These are phyloP conservation scores for Cyanidium caldarium DNA, from an alignment of 23 red algal genomes.

Conservation along the genomic window DNA sequence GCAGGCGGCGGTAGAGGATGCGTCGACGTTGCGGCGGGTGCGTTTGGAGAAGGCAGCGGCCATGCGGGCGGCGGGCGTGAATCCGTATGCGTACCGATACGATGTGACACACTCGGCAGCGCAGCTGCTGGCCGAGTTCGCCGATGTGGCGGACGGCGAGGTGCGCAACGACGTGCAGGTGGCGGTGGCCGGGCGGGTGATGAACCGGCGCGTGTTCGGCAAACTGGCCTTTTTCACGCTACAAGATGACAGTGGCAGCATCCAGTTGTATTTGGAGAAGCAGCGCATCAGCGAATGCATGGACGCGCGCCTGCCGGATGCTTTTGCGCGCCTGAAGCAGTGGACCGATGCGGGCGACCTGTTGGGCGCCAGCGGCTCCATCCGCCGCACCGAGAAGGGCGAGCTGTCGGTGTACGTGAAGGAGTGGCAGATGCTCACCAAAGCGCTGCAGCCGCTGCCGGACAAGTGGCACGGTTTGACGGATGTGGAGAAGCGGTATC, in stretches of 20 bases:
- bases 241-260: slow-evolving; percentile 52
- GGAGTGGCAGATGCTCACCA: slow-evolving; percentile 70
- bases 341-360: slow-evolving; percentile 81
- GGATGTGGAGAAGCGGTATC: slow-evolving; percentile 92
- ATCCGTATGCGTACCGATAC: slow-evolving; percentile 60
- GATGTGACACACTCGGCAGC: slow-evolving; percentile 21
- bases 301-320: slow-evolving; percentile 14
- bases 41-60: slow-evolving; percentile 46
- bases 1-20: no score
- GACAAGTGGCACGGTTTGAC: slow-evolving; percentile 93
- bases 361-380: slow-evolving; percentile 45
- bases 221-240: slow-evolving; percentile 94
- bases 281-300: slow-evolving; percentile 38
- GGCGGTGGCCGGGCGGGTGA: slow-evolving; percentile 53
- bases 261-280: slow-evolving; percentile 94
- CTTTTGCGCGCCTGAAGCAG: slow-evolving; percentile 49
- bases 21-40: slow-evolving; percentile 21
- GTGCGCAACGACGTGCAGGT: slow-evolving; percentile 25
- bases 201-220: slow-evolving; percentile 72
- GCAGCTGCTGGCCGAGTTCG: slow-evolving; percentile 14
- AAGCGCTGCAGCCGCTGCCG: slow-evolving; percentile 64
- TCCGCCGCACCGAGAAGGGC: slow-evolving; percentile 77
- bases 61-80: slow-evolving; percentile 47
- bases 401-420: slow-evolving; percentile 70
- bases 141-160: slow-evolving; percentile 21